phyloP scores from a whole-genome alignment of 768 basidiomycete genomes.

The Agrocybe pediades region DNA sequence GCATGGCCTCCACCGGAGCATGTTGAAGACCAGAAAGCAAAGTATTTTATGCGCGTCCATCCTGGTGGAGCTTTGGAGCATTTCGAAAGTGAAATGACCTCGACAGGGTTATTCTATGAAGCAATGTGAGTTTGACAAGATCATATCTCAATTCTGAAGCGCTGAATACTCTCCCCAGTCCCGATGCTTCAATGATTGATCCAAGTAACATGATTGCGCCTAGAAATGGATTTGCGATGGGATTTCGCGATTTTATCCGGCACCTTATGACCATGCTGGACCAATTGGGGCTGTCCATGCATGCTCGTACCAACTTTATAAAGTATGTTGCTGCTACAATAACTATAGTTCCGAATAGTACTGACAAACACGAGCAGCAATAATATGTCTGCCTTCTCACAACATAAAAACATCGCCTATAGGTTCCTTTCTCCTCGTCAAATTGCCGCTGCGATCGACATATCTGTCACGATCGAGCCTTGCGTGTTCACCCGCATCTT shows the following conservation, averaged over 20 bases:
- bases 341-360: neutral
- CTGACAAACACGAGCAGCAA: constrained; percentile 46
- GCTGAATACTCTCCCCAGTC: constrained; percentile 44
- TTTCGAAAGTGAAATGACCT: constrained; percentile 79
- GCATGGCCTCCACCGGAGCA: constrained; percentile 81
- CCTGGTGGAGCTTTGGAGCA: constrained; percentile 88
- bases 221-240: constrained; percentile 85
- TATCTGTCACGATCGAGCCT: constrained; percentile 78
- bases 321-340: constrained; percentile 65
- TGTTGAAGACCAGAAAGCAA: constrained; percentile 69
- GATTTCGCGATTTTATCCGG: constrained; percentile 76
- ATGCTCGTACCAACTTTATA: constrained; percentile 81
- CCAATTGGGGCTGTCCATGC: constrained; percentile 80
- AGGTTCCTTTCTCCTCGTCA: constrained; percentile 81
- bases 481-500: constrained; percentile 85
- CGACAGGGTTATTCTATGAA: constrained; percentile 85
- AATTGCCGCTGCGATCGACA: constrained; percentile 86
- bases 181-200: constrained; percentile 75
- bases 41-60: constrained; percentile 81
- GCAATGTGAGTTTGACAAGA: constrained; percentile 65
- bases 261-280: constrained; percentile 84
- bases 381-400: constrained; percentile 72
- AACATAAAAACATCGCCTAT: constrained; percentile 87
- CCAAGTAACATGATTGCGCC: constrained; percentile 79
- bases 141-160: neutral